Evolutionary conservation across 306 rosid genomes (phyloP).

Genomic region (Vicia sativa): DNA sequence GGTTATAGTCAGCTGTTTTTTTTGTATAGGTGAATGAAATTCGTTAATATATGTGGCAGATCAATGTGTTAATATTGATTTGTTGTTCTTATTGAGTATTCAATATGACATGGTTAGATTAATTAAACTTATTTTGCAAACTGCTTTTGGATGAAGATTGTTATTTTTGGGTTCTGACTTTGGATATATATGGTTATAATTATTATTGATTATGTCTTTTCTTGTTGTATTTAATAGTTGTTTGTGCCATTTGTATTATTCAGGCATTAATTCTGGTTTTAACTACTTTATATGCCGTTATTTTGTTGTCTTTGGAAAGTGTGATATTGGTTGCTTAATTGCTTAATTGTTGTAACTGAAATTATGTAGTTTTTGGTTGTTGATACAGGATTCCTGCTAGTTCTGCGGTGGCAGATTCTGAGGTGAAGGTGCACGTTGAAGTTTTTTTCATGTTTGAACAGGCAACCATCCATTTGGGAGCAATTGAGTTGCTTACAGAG

Average conservation of each 20-base stretch:
- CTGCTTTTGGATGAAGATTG: not conserved
- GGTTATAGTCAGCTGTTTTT: not conserved
- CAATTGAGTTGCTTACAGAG: constrained; percentile 69
- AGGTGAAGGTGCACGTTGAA: constrained; percentile 58
- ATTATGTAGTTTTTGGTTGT: constrained; percentile 13
- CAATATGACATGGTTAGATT: not conserved
- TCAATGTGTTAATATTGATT: too few relatives aligned
- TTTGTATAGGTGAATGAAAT: not conserved
- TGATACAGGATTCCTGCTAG: constrained; percentile 47
- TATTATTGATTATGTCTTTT: not conserved
- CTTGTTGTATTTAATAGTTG: not conserved
- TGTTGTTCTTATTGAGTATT: too few relatives aligned
- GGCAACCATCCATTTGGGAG: constrained; percentile 58
- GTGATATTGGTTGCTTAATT: too few relatives aligned
- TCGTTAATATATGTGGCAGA: not conserved
- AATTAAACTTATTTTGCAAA: not conserved
- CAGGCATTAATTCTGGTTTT: not conserved
- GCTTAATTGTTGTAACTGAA: too few relatives aligned
- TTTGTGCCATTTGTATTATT: not conserved
- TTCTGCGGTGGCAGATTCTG: constrained; percentile 42
- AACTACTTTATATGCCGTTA: too few relatives aligned
- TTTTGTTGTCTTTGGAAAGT: too few relatives aligned
- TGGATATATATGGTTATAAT: not conserved
- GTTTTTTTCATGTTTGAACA: constrained; percentile 72
- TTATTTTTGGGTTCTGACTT: not conserved